Base-by-base conservation (phyloP, 2,329 filamentous ascomycete genomes). In the Colletotrichum agaves region DNA sequence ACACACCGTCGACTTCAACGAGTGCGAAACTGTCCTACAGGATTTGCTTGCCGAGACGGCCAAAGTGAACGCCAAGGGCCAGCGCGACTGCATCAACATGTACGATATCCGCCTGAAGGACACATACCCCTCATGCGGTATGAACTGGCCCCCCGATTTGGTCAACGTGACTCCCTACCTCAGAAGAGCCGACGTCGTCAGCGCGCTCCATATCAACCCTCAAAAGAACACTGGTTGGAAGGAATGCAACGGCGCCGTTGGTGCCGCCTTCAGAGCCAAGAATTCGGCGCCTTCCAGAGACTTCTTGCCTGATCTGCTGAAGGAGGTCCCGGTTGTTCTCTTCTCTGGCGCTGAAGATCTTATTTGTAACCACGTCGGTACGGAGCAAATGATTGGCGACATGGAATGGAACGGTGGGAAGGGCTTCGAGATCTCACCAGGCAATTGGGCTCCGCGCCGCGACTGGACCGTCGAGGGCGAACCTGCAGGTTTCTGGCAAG, bases 131-230 rank as follows among this genome's bases (percentile, higher is more conserved):
- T 91, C 90, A 70, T 99, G 96, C 78, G 96, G 96, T 72, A 97
- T 97, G 94, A 95, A 94, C 81, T 99, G 97, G 97, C 96, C 96
- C 35, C 92, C 94, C 71, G 96, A 99, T 80, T 84, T 99, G 74
- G 79, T 80, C 52, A 77, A 87, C 56, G 87, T 99, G 21, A 93
- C 89, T 5, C 93, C 94, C 0, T 99, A 98, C 78, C 87, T 99
- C 59, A 91, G 93, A 65, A 90, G 90, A 63, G 75, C 84, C n/a
- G 93, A 97, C 53, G 96, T 99, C 13, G 83, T 88, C 27, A 75
- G 84, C 4, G 96, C 96, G 0, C 84, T 99, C 39, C 92, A 99
- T 77, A 88, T 99, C 78, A 92, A 93, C 74, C 76, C 85, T 0
- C 91, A 91, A 73, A 97, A 97, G 77, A 90, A 88, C 71, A 92